phyloP scores from a whole-genome alignment of 2,329 filamentous ascomycete genomes.

The Diplodia scrobiculata region DNA sequence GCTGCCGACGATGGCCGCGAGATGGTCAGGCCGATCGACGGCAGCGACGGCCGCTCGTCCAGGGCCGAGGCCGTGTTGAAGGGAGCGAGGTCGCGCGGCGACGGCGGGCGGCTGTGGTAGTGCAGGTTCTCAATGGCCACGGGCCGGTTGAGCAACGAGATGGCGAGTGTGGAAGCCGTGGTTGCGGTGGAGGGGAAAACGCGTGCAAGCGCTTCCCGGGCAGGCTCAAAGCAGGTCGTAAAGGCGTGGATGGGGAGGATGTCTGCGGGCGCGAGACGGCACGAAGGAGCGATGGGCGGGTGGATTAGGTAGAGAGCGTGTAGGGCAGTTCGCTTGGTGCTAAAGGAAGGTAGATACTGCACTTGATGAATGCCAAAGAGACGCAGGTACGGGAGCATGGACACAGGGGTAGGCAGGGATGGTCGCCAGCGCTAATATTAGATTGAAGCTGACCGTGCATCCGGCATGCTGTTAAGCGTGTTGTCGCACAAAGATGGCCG shows the following conservation, averaged over 20 bases:
- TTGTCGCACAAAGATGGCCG: conserved; percentile 23
- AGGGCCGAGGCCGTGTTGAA: conserved; percentile 53
- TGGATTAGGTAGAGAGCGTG: conserved; percentile 15
- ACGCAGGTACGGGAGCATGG: conserved; percentile 24
- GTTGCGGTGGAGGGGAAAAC: conserved; percentile 32
- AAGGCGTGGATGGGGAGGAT: not conserved
- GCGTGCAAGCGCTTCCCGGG: conserved; percentile 23
- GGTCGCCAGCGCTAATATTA: conserved; percentile 29
- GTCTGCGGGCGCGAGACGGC: conserved; percentile 12
- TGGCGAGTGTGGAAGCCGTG: conserved; percentile 63
- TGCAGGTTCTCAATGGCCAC: conserved; percentile 55
- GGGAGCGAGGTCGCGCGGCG: conserved; percentile 53
- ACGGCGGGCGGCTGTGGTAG: conserved; percentile 48
- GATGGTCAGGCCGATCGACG: conserved; percentile 53
- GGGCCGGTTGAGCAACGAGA: conserved; percentile 59
- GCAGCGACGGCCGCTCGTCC: conserved; percentile 52
- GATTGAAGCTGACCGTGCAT: conserved; percentile 20
- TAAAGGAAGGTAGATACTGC: conserved; percentile 15
- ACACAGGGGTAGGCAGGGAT: conserved; percentile 29
- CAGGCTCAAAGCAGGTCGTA: not conserved
- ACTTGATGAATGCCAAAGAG: conserved; percentile 23
- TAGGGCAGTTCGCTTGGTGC: conserved; percentile 9
- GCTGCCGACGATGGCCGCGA: conserved; percentile 56
- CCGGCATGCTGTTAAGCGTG: conserved; percentile 19
- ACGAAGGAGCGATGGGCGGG: conserved; percentile 13